Base-by-base conservation (phyloP, 768 basidiomycete species). In the Austroboletus festivus region DNA sequence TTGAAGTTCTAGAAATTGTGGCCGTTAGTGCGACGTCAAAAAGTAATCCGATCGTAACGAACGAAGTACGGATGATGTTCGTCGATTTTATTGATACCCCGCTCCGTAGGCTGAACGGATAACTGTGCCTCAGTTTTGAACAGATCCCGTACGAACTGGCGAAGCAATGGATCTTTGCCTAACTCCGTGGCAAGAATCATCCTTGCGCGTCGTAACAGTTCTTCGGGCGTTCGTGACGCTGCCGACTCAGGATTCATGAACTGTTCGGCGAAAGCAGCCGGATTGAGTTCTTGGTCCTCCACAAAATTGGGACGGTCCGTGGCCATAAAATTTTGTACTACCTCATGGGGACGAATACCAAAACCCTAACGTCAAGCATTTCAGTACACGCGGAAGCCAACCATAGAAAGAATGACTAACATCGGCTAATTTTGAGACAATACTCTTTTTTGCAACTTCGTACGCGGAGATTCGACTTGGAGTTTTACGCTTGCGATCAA, bases 171-270 rank as follows among this genome's bases (percentile, higher is more conserved):
- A 64, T 99, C 95, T 62, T 89, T 94, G 28, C 90, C 89, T 16
- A 98, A 77, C 64, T 98, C 96, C 0, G 89, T 91, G 6, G 86
- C 79, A 40, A 98, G 70, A 47, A 98, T 86, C 75, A 90, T 79
- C 41, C 89, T 81, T 10, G 91, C 89, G 28, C 80, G 80, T 40
- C 75, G 75, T 39, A 93, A 77, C 22, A 89, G 64, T 45, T 90
- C 86, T 47, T 89, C 83, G 1, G 84, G 71, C 10, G 79, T 60
- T 56, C 76, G 76, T 2, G 79, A 75, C 51, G 79, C 82, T 35
- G 63, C 30, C 5, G 80, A 79, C 59, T 87, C 83, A 2, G 83
- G 78, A 56, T 88, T 87, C 13, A 77, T 79, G 67, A 85, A 98
- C 57, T 90, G 88, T 60, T 95, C 92, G 7, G 94, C 95, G 57